Conservation (phyloP, 2,329 filamentous ascomycete genomes). For the Didymella keratinophila region DNA sequence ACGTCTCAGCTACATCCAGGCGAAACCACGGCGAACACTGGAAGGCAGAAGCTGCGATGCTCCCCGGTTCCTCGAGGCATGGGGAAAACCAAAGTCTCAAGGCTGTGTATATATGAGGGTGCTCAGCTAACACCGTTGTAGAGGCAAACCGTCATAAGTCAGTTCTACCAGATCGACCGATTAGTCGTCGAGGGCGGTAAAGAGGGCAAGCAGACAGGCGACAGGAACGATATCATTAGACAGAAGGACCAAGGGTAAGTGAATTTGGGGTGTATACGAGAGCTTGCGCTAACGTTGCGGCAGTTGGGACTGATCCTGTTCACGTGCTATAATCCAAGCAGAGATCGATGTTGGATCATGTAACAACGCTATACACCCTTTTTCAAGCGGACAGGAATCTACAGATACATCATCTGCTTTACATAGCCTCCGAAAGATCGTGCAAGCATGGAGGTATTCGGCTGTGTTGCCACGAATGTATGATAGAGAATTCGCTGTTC, state of each 20-base stretch:
- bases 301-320: constrained; percentile 34
- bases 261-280: background rate
- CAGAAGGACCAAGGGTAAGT: constrained; percentile 81
- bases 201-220: constrained; percentile 75
- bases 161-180: constrained; percentile 91
- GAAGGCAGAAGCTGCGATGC: background rate
- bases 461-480: constrained; percentile 10
- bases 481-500: constrained; percentile 2
- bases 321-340: background rate
- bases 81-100: background rate
- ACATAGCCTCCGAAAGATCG: background rate
- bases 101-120: background rate
- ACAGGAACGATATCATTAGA: constrained; percentile 71
- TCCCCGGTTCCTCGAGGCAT: background rate
- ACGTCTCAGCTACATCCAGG: constrained; percentile 39
- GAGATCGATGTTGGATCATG: constrained; percentile 2
- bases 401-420: background rate
- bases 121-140: constrained; percentile 60
- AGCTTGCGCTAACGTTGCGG: constrained; percentile 17
- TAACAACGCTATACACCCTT: constrained; percentile 9
- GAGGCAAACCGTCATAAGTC: constrained; percentile 94
- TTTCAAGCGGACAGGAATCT: background rate
- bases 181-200: constrained; percentile 91
- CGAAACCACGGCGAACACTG: background rate
- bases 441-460: background rate